Evolutionary conservation across 2,329 filamentous ascomycete species (phyloP), one percentile per base, ranked within the genome.

Genomic region (Claviceps capensis): DNA sequence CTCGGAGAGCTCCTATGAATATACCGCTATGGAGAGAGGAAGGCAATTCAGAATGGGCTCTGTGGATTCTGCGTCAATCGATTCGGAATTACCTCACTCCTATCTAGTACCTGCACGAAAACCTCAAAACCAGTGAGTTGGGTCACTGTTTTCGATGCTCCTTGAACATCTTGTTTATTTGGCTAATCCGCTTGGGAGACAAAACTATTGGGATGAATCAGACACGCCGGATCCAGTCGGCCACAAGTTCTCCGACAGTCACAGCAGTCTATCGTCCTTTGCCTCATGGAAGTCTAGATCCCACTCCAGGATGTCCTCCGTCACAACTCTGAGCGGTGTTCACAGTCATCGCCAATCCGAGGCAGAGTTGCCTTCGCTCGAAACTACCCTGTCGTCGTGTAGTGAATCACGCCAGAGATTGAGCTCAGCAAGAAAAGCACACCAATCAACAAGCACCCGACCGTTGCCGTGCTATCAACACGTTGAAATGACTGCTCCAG

Each of bases 231-330:
- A 52, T 17, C 36, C 51, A 26, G 49, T 55, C 11, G 61, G 54
- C 11, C 65, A 68, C 54, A 63, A 57, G 47, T 54, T 64, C 51
- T 78, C 75, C 0, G 71, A 74, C 57, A 79, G 76, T 56, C 68
- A 71, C 50, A 75, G 75, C 66, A 79, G 73, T 52, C 61, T 76
- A 16, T 75, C 75, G 3, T 76, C 72, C 1, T 72, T 72, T 58
- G 68, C 69, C 17, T 73, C 73, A 2, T 72, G 74, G 2, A 69
- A 67, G 1, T 76, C 73, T 1, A 63, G 65, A 14, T 66, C 68
- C 0, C 75, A 79, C 58, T 79, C 77, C 2, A 68, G 76, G 40
- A 68, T 77, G 48, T 78, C 77, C 1, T 79, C 76, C 0, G 66
- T 73, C 44, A 78, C 77, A 1, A 78, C 75, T 0, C 66, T 74